Conservation (phyloP, 441 rosid genomes). For the Pelargonium australe region DNA sequence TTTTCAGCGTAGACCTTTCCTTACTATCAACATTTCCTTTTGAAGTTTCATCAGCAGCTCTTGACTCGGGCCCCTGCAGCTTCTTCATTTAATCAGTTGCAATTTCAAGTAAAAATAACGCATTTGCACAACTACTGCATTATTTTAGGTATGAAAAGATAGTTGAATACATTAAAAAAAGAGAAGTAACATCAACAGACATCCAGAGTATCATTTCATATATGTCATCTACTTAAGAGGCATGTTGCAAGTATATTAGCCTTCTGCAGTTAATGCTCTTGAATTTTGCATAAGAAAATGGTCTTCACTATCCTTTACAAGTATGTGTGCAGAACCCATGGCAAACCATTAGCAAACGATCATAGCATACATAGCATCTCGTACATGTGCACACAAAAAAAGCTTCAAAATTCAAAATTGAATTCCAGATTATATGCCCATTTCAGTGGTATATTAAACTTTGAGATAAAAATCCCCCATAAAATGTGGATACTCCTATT, state of each 20-base stretch:
- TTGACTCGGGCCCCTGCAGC: conserved; percentile 35
- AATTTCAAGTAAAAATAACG: conserved; percentile 12
- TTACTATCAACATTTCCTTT: conserved; percentile 20
- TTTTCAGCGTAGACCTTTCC: conserved; percentile 20
- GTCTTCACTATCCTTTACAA: no score
- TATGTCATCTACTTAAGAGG: neutral
- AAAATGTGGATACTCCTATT: neutral
- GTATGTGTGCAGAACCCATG: no score
- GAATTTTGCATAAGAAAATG: no score
- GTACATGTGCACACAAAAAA: neutral
- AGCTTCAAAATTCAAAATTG: neutral
- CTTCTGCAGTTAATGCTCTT: no score
- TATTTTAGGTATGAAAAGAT: conserved; percentile 6
- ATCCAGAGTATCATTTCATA: neutral
- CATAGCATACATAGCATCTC: neutral
- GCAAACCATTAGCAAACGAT: neutral
- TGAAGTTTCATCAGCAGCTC: conserved; percentile 28
- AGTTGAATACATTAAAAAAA: neutral
- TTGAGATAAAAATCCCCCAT: neutral
- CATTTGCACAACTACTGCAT: neutral
- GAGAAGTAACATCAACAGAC: neutral
- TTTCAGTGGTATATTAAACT: neutral
- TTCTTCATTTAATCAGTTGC: conserved; percentile 19
- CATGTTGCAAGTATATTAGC: no score
- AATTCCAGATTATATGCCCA: neutral